These are phyloP conservation scores for Beta vulgaris DNA, from an alignment of 148 eudicot genomes.

Conservation along the genomic window DNA sequence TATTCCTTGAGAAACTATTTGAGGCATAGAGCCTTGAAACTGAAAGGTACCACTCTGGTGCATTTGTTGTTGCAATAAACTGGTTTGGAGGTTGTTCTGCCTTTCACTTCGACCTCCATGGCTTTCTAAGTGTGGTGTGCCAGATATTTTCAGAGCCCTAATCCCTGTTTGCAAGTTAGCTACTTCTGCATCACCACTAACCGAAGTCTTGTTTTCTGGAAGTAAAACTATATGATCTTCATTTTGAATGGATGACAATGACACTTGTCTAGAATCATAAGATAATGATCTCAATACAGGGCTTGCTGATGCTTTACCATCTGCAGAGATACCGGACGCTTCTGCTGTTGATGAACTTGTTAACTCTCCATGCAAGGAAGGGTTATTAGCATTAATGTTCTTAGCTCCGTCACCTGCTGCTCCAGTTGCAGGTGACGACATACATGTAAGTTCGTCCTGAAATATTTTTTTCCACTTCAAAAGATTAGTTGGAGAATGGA, in stretches of 20 bases:
- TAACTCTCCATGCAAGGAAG: constrained; percentile 40
- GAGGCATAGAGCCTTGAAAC: constrained; percentile 43
- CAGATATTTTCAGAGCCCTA: constrained; percentile 35
- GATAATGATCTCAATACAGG: constrained; percentile 30
- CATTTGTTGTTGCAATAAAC: constrained; percentile 31
- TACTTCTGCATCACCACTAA: constrained; percentile 27
- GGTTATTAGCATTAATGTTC: constrained; percentile 34
- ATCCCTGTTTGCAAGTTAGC: constrained; percentile 35
- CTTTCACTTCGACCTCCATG: constrained; percentile 37
- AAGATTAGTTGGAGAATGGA: neutral
- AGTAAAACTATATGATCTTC: constrained; percentile 24
- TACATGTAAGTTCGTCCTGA: constrained; percentile 58
- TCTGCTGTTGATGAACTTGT: constrained; percentile 13
- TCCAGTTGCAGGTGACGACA: constrained; percentile 48
- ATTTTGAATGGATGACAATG: constrained; percentile 21
- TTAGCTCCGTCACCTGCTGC: constrained; percentile 38
- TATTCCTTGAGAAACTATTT: constrained; percentile 40
- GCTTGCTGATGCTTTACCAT: constrained; percentile 23
- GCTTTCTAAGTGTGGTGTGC: constrained; percentile 31
- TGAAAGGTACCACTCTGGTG: constrained; percentile 33
- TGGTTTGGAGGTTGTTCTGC: constrained; percentile 28
- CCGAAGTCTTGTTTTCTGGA: constrained; percentile 25
- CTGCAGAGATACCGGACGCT: constrained; percentile 20
- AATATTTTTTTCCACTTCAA: neutral
- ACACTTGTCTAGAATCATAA: constrained; percentile 30